Conservation (phyloP, 768 basidiomycete genomes). For the Rhizopogon rudus region DNA sequence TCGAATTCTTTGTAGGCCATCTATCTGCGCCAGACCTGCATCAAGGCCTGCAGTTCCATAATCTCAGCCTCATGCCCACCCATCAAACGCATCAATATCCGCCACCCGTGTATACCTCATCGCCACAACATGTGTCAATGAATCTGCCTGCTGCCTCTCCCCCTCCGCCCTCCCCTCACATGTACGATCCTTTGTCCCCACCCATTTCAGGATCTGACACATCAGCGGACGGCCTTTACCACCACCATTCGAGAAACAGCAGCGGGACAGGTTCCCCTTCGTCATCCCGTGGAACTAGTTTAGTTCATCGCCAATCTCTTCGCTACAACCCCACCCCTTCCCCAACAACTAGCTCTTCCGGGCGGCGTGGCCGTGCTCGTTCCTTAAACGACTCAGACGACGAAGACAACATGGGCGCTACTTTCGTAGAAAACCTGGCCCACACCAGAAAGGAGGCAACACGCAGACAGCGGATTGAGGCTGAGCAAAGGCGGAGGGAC, state of each 20-base stretch:
- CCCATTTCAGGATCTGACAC: constrained; percentile 88
- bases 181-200: constrained; percentile 82
- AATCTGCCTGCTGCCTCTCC: constrained; percentile 61
- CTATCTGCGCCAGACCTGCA: constrained; percentile 64
- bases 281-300: constrained; percentile 68
- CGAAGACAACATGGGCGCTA: constrained; percentile 59
- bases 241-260: constrained; percentile 63
- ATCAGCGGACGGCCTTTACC: constrained; percentile 78
- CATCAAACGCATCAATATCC: constrained; percentile 68
- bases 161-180: constrained; percentile 71
- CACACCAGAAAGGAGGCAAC: constrained; percentile 82
- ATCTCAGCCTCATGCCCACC: constrained; percentile 61
- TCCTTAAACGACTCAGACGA: constrained; percentile 76
- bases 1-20: constrained; percentile 50
- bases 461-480: constrained; percentile 78
- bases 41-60: constrained; percentile 56
- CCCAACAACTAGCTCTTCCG: constrained; percentile 65
- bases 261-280: constrained; percentile 71
- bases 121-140: constrained; percentile 67
- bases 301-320: constrained; percentile 65
- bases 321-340: constrained; percentile 84
- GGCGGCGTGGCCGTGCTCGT: constrained; percentile 58
- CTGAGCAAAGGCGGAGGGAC: constrained; percentile 85
- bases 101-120: constrained; percentile 52
- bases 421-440: constrained; percentile 67